Conservation (phyloP, 164 flowering plant genomes). For the Protea cynaroides region DNA sequence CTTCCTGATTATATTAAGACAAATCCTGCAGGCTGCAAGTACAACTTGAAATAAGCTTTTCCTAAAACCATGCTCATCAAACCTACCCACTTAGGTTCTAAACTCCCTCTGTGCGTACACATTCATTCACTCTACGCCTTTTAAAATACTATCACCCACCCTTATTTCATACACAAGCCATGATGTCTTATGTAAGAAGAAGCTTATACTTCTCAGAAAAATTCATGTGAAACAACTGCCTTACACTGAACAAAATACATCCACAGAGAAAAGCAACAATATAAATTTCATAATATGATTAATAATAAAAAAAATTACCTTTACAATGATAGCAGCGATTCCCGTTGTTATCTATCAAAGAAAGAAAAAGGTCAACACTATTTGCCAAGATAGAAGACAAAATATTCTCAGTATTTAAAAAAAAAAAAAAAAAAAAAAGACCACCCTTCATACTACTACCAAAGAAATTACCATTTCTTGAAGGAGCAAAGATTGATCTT, state of each 20-base stretch:
- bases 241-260: not conserved
- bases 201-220: too few species aligned
- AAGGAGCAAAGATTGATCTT: slow-evolving; percentile 87
- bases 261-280: not conserved
- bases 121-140: too few species aligned
- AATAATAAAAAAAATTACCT: slow-evolving; percentile 39
- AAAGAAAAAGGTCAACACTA: slow-evolving; percentile 6
- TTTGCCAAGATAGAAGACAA: not conserved
- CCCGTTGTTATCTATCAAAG: slow-evolving; percentile 47
- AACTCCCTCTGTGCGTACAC: too few species aligned
- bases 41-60: too few species aligned
- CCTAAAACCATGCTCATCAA: too few species aligned
- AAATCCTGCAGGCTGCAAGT: too few species aligned
- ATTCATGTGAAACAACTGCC: too few species aligned
- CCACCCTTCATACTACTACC: not conserved
- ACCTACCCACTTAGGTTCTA: too few species aligned
- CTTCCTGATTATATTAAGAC: too few species aligned
- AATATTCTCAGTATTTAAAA: not conserved
- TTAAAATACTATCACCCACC: too few species aligned
- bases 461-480: slow-evolving; percentile 71
- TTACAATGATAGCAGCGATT: slow-evolving; percentile 68
- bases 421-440: slow-evolving; percentile 2
- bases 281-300: not conserved
- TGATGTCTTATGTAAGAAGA: too few species aligned
- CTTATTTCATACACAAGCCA: too few species aligned